Evolutionary conservation across 306 rosid species (phyloP).

Genomic region (Ormosia emarginata): DNA sequence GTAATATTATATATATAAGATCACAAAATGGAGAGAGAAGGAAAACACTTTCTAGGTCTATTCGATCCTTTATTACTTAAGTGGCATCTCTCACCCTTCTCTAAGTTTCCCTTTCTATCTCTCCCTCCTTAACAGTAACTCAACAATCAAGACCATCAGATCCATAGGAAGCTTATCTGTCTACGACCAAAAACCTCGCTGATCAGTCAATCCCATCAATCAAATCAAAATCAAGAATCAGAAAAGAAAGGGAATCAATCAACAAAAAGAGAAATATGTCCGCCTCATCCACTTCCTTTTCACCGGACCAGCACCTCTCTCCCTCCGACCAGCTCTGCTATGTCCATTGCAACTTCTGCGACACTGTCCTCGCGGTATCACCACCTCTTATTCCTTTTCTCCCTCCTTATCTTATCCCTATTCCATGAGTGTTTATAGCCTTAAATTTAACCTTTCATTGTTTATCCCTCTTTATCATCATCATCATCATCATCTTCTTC

Average conservation of each 20-base stretch:
- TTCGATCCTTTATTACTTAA: slow-evolving; percentile 17
- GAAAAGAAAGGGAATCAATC: slow-evolving; percentile 25
- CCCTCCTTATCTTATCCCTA: not conserved
- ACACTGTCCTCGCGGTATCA: slow-evolving; percentile 86
- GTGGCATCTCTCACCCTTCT: not conserved
- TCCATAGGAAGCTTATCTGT: slow-evolving; percentile 46
- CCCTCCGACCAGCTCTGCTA: slow-evolving; percentile 95
- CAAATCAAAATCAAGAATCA: slow-evolving; percentile 46
- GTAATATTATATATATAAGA: not conserved
- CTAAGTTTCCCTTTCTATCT: not conserved
- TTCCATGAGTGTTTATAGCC: not conserved
- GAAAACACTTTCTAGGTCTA: not conserved
- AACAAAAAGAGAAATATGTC: slow-evolving; percentile 53
- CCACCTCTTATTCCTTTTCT: not conserved
- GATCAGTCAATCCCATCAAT: slow-evolving; percentile 90
- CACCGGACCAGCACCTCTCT: slow-evolving; percentile 77
- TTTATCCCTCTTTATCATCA: not conserved
- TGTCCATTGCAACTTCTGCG: slow-evolving; percentile 94
- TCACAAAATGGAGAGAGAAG: not conserved
- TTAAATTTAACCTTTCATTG: not conserved
- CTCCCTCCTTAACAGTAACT: slow-evolving; percentile 17
- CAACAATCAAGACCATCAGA: slow-evolving; percentile 48
- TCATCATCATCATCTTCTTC: not conserved
- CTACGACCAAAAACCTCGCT: slow-evolving; percentile 42
- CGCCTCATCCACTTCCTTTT: slow-evolving; percentile 60